phyloP scores from a whole-genome alignment of 2,329 filamentous ascomycete species.

The Aureobasidium namibiae region DNA sequence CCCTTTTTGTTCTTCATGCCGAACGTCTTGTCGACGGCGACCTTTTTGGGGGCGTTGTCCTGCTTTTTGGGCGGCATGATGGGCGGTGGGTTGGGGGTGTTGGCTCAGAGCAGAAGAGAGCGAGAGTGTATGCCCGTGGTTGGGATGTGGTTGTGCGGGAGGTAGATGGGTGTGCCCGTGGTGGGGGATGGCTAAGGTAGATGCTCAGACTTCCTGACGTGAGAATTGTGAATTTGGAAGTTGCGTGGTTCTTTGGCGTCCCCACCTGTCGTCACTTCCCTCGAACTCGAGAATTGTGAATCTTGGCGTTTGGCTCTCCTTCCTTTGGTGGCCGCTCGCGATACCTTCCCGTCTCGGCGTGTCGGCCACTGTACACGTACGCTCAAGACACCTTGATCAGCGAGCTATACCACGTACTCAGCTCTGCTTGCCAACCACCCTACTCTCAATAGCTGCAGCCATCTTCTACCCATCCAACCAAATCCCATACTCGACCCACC shows the following conservation, averaged over 20 bases:
- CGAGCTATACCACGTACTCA: not conserved
- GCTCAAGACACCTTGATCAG: not conserved
- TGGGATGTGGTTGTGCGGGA: no score
- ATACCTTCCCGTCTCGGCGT: not conserved
- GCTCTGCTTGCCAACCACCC: not conserved
- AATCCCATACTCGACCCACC: not conserved
- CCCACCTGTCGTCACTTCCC: not conserved
- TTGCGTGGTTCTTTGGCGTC: not conserved
- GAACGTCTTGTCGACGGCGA: conserved; percentile 91
- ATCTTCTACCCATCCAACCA: not conserved
- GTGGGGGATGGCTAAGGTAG: no score
- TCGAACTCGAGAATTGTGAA: not conserved
- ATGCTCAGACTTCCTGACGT: no score
- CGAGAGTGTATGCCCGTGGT: not conserved
- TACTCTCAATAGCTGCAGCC: not conserved
- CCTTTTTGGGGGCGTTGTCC: conserved; percentile 48
- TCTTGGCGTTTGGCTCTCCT: not conserved
- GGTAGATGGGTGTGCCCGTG: no score
- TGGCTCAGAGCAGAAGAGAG: conserved; percentile 6
- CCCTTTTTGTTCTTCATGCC: conserved; percentile 99
- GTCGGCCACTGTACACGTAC: not conserved
- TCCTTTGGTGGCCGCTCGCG: no score
- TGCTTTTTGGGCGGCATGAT: conserved; percentile 70
- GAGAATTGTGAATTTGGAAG: not conserved
- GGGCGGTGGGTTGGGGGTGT: conserved; percentile 20